Base-by-base conservation (phyloP, 75 land plant genomes). In the Pinus tabuliformis region DNA sequence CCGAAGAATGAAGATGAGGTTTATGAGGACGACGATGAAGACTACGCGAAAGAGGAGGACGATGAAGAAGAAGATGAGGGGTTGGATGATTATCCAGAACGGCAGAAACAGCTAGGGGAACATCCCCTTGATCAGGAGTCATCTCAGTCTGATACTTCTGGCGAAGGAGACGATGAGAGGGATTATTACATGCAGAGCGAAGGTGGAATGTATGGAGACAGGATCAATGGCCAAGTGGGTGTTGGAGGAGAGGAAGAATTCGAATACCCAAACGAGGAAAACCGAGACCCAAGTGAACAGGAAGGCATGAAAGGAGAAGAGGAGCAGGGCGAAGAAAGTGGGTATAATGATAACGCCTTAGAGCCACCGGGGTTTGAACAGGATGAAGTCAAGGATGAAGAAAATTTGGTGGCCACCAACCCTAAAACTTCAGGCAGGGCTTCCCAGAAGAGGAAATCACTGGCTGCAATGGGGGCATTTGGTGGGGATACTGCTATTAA, bases 401-500 rank as follows among this genome's bases (percentile, higher is more conserved):
- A 68, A 68, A 68, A 37, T 20, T 20, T 68, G 52, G 54, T 68
- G 72, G n/a, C 22, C 52, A 42, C 18, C 14, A 64, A 17, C 68
- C 68, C 68, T 37, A 64, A 64, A n/a, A 45, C 49, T n/a, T 1
- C 72, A 57, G 59, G 9, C 7, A 73, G 57, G 22, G 59, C n/a
- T 9, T 3, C 75, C 2, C 75, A 73, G 59, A 73, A 73, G 60
- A 73, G 75, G 75, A 73, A 73, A 39, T 73, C 75, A 14, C 28
- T 85, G 13, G 78, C 90, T 14, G 59, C 78, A 20, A 52, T 81
- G 59, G 75, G 60, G 22, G 59, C 42, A 39, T 39, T 39, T 39
- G 42, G 42, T 39, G 72, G 24, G 16, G 71, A 15, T 12, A 73
- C 77, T 30, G 45, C 9, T 24, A 22, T 42, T n/a, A 82, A 78